A percentile compares a stretch with the other conserved stretches of the same genome.
phyloP scores from a whole-genome alignment of 2,329 filamentous ascomycete species.

The Colletotrichum sp. region DNA sequence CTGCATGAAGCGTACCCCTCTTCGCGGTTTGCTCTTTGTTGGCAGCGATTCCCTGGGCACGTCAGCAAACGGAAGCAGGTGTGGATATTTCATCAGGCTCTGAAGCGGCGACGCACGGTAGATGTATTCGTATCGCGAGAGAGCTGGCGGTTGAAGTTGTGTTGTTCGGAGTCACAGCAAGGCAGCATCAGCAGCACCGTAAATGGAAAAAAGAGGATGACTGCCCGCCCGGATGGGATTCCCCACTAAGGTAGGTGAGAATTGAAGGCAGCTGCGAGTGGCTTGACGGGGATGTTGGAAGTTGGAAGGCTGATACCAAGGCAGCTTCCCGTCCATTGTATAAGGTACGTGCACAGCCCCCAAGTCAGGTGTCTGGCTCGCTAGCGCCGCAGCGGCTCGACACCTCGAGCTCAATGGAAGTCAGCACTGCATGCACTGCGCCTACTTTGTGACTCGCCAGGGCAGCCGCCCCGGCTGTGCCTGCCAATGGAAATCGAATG shows the following conservation, averaged over 20 bases:
- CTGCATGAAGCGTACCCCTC: background rate
- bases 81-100: background rate
- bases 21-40: background rate
- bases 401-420: too few species aligned
- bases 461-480: too few species aligned
- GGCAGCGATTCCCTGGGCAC: background rate
- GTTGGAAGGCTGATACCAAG: background rate
- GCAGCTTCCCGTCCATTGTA: background rate
- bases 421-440: too few species aligned
- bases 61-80: too few species aligned
- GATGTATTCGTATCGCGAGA: background rate
- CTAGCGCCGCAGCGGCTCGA: background rate
- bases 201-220: too few species aligned
- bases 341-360: background rate
- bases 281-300: too few species aligned
- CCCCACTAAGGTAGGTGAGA: background rate
- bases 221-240: background rate
- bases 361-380: background rate
- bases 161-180: too few species aligned
- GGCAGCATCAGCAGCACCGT: too few species aligned
- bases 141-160: too few species aligned
- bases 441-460: too few species aligned
- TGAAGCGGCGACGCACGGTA: background rate
- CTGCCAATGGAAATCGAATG: too few species aligned
- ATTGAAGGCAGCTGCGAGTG: too few species aligned